Base-by-base conservation (phyloP, 139 green algal genomes). In the Chlorella sp. region DNA sequence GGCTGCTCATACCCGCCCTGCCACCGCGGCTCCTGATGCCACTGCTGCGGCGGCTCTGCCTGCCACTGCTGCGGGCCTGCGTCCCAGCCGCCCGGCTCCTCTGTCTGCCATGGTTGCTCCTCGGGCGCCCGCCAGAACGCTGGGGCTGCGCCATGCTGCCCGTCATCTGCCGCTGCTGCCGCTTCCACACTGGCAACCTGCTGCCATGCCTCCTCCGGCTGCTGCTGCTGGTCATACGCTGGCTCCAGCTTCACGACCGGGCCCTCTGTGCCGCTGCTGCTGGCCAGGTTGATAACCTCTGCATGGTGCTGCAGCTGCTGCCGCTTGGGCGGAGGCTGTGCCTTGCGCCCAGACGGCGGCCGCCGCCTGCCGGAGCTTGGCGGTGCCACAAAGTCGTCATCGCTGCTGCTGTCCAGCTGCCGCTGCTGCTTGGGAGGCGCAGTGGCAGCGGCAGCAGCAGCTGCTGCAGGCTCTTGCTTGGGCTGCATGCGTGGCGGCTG, bases 401-500 rank as follows among this genome's bases (percentile, higher is more conserved):
- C 75, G 57, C 75, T 69, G 56, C 75, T 81, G 74, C 36, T 28
- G 28, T 36, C 17, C 76, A 71, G 25, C 25, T 60, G 55, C 20
- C 41, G 51, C 51, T 70, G 74, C 55, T 69, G 55, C 74, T 55
- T 39, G 20, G 26, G 34, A 28, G 28, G 28, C 34, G 38, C 36
- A 21, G 56, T 25, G n/a, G 44, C 28, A 15, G 47, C 17, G 18
- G 72, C 44, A 44, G 28, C 4, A 6, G 69, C 36, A 7, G 69
- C 36, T 32, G 36, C 69, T 13, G 16, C 25, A 23, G 5, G 23
- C 44, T 32, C 32, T 15, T 47, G 32, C 74, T 81, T 81, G 26
- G 74, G 23, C 23, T 81, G 55, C 55, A 70, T 69, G 74, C 74
- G 74, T 12, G 74, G 74, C 18, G 74, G 32, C 55, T 81, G 68